Base-by-base conservation (phyloP, 192 early-diverging fungal species). In the Gryganskiella cystojenkinii region DNA sequence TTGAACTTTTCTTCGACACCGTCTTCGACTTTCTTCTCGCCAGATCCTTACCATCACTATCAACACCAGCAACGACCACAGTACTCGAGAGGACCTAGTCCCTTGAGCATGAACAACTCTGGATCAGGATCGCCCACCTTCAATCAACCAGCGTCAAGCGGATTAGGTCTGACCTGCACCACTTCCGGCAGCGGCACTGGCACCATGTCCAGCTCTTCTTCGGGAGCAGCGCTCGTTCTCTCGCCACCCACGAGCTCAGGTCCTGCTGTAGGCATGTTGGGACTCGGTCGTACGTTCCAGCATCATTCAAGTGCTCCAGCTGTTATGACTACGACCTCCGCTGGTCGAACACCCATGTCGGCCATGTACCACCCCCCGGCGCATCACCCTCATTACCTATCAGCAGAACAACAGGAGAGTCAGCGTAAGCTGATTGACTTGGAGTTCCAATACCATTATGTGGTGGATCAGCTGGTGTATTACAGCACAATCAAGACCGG, bases 401-500 rank as follows among this genome's bases (percentile, higher is more conserved):
- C 43, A 10, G 11, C 55, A 1, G 74, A 78, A 40, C 65, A 60
- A 40, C 73, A 81, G 54, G 76, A 79, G 19, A 50, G 65, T 15
- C 80, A 84, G 50, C 67, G 70, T 24, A 84, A 80, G 57, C 50
- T 86, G 54, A 76, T 73, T 44, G 90, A 93, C 24, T 51, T 89
- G 10, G 88, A 86, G 46, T 91, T 94, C 56, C 75, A 85, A 46
- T 94, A 91, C 64, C 70, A 84, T 28, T 92, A 91, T 64, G 87
- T 94, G 55, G 88, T 93, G 3, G 91, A 94, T 76, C 88, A 94
- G 64, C 73, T 94, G 19, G 85, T 92, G 30, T 89, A 91, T 46
- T 92, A 88, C 79, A 88, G 88, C n/a, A 93, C 93, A 2, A 87
- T 90, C 42, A 91, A 93, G 60, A 90, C 88, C 13, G 84, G 89